Evolutionary conservation across 805 yeast genomes (phyloP).

Genomic region (Candida sonorensis): DNA sequence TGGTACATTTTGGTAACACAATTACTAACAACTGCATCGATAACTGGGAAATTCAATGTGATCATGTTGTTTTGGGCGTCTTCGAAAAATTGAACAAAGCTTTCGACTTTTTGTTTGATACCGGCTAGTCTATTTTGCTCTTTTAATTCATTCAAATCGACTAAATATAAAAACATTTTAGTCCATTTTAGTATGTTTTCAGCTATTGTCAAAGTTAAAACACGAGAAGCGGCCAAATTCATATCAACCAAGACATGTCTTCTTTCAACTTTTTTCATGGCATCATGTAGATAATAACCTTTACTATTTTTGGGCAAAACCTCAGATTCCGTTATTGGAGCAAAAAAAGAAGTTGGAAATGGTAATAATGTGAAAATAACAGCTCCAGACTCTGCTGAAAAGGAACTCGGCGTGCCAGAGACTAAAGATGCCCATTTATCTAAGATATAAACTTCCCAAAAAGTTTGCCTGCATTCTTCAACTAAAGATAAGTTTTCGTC

Average conservation of each 20-base stretch:
- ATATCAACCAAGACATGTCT: conserved; percentile 22
- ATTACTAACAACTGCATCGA: conserved; percentile 19
- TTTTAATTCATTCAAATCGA: conserved; percentile 19
- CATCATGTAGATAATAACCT: conserved; percentile 23
- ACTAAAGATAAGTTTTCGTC: conserved; percentile 17
- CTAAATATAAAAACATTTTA: conserved; percentile 22
- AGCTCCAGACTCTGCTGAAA: conserved; percentile 19
- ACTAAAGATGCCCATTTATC: conserved; percentile 27
- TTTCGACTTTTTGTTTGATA: conserved; percentile 18
- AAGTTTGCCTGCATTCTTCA: conserved; percentile 24
- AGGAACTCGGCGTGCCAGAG: conserved; percentile 25
- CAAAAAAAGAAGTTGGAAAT: conserved; percentile 19
- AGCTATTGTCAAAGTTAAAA: conserved; percentile 21
- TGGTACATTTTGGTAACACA: conserved; percentile 22
- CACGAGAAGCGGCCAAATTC: conserved; percentile 18
- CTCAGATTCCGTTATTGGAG: conserved; percentile 1
- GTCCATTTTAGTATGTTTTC: conserved; percentile 27
- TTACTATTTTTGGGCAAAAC: conserved; percentile 1
- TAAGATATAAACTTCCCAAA: conserved; percentile 24
- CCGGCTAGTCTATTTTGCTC: conserved; percentile 10
- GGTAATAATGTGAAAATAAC: conserved; percentile 24
- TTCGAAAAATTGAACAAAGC: conserved; percentile 18
- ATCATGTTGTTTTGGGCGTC: conserved; percentile 20
- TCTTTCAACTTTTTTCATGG: conserved; percentile 20
- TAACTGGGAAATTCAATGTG: conserved; percentile 17